A percentile compares a stretch with the other conserved stretches of the same genome.
Conservation (phyloP, 352 stramenopile species). For the Pythium monospermum region DNA sequence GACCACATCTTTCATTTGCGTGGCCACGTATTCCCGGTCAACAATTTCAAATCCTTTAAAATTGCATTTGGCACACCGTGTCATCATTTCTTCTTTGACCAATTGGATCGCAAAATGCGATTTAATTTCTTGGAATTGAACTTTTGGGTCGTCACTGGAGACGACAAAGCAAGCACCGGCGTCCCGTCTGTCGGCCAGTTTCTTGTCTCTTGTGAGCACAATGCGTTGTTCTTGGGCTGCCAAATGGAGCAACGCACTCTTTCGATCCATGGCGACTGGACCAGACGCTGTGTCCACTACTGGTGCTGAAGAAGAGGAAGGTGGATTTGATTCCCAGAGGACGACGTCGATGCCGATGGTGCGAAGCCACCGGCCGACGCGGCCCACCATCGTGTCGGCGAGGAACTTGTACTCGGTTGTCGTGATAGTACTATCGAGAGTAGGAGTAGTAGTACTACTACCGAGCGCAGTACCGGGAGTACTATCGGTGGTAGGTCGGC, state of each 20-base stretch:
- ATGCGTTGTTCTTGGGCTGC: conserved; percentile 65
- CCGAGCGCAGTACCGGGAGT: too few relatives aligned
- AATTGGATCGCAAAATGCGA: conserved; percentile 60
- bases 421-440: not conserved
- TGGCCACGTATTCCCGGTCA: conserved; percentile 40
- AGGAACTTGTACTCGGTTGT: conserved; percentile 51
- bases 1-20: conserved; percentile 49
- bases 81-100: conserved; percentile 68
- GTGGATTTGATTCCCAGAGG: conserved; percentile 41
- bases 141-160: conserved; percentile 56
- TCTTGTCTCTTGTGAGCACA: conserved; percentile 70
- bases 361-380: conserved; percentile 70
- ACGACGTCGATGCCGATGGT: conserved; percentile 73
- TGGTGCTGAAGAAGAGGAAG: conserved; percentile 23
- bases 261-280: conserved; percentile 42
- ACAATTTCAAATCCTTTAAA: conserved; percentile 56
- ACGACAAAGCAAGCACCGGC: conserved; percentile 74
- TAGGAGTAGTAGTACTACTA: too few relatives aligned
- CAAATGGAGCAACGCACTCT: conserved; percentile 37
- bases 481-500: not conserved
- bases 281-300: too few relatives aligned
- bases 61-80: conserved; percentile 66
- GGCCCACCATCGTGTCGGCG: conserved; percentile 68
- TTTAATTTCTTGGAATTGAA: conserved; percentile 77
- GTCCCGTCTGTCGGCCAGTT: conserved; percentile 56